These are phyloP conservation scores for Tritrichomonas foetus DNA, from an alignment of 208 protist species.

Conservation along the genomic window DNA sequence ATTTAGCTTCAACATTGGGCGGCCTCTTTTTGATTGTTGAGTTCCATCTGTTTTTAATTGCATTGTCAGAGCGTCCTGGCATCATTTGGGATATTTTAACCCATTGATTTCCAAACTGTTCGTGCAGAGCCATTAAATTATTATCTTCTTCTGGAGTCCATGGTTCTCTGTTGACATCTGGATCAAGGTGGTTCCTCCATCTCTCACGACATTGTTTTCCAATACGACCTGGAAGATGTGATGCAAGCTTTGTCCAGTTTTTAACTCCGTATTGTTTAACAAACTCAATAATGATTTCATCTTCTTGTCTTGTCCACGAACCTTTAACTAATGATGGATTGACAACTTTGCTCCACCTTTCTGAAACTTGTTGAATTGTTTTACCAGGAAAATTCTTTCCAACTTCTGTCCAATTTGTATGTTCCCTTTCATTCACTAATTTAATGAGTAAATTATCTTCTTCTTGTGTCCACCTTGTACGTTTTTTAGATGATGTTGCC, in stretches of 20 bases:
- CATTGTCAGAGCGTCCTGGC: slow-evolving; percentile 53
- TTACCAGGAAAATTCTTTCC: not conserved
- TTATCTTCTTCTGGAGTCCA: slow-evolving; percentile 57
- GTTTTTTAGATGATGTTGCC: not conserved
- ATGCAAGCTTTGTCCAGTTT: slow-evolving; percentile 49
- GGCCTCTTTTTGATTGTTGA: slow-evolving; percentile 48
- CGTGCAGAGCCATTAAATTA: not conserved
- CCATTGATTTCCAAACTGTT: slow-evolving; percentile 23
- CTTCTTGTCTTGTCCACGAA: slow-evolving; percentile 31
- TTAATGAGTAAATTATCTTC: not conserved
- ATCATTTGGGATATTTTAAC: slow-evolving; percentile 7
- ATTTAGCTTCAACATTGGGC: too few relatives aligned
- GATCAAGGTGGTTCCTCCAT: not conserved
- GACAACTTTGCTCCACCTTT: not conserved
- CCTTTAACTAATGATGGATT: not conserved
- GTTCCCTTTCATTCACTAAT: not conserved
- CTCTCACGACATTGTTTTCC: slow-evolving; percentile 32
- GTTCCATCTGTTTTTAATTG: slow-evolving; percentile 61
- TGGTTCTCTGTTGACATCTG: slow-evolving; percentile 51
- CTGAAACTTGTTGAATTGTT: not conserved
- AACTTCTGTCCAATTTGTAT: not conserved
- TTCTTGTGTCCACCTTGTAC: not conserved
- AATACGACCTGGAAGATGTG: not conserved
- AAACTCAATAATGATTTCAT: slow-evolving; percentile 40
- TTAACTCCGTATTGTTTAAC: slow-evolving; percentile 46